These are phyloP conservation scores for Ganoderma lucidum DNA, from an alignment of 1,284 basidiomycete genomes.

Conservation along the genomic window DNA sequence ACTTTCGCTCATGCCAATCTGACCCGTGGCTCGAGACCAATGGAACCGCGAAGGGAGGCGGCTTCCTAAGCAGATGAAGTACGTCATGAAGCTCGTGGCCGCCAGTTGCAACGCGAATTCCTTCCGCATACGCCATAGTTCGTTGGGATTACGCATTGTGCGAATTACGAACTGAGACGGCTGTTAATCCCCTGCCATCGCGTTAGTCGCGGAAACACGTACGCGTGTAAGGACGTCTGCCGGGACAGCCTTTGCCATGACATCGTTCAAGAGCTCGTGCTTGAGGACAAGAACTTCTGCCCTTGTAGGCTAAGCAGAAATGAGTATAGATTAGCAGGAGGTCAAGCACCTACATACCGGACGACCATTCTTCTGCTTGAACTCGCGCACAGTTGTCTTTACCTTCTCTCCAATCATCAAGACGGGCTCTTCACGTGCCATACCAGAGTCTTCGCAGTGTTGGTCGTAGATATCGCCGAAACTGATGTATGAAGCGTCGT, in stretches of 20 bases:
- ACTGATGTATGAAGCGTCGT: constrained; percentile 90
- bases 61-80: constrained; percentile 86
- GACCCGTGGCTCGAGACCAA: constrained; percentile 88
- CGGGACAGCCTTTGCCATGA: constrained; percentile 89
- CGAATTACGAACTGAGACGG: constrained; percentile 84
- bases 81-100: constrained; percentile 92
- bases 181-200: not conserved
- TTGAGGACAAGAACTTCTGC: constrained; percentile 80
- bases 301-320: constrained; percentile 58
- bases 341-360: constrained; percentile 7
- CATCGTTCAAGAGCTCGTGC: constrained; percentile 93
- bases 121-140: constrained; percentile 97
- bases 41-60: constrained; percentile 90
- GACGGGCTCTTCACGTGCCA: constrained; percentile 90
- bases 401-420: constrained; percentile 87
- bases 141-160: constrained; percentile 85
- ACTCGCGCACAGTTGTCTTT: constrained; percentile 72
- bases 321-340: constrained; percentile 3
- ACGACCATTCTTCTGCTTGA: constrained; percentile 52
- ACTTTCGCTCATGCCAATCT: constrained; percentile 91
- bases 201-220: constrained; percentile 39
- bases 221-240: constrained; percentile 90
- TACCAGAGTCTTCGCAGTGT: constrained; percentile 81
- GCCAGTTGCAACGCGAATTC: constrained; percentile 95
- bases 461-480: constrained; percentile 96